Evolutionary conservation across 495 filamentous ascomycete species (phyloP).

Genomic region (Penicillium mononematosum): DNA sequence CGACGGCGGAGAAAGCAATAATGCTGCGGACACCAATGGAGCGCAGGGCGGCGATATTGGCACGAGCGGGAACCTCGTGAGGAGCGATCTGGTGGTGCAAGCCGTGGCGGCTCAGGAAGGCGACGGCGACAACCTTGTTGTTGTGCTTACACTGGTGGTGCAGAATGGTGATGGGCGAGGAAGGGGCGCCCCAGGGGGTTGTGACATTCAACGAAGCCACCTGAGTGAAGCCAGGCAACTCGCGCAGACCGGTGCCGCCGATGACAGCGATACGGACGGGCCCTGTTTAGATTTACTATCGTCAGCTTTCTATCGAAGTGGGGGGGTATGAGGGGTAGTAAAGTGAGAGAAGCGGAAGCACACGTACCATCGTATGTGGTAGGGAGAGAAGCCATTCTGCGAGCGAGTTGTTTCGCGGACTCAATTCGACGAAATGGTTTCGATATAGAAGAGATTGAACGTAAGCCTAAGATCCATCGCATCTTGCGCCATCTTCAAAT

Average conservation of each 20-base stretch:
- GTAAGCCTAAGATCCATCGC: slow-evolving; percentile 22
- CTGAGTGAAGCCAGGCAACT: slow-evolving; percentile 72
- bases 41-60: slow-evolving; percentile 94
- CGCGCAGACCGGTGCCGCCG: slow-evolving; percentile 85
- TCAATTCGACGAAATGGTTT: slow-evolving; percentile 39
- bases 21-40: slow-evolving; percentile 83
- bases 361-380: slow-evolving; percentile 53
- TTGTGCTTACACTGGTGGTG: slow-evolving; percentile 67
- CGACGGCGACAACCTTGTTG: slow-evolving; percentile 64
- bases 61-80: slow-evolving; percentile 84
- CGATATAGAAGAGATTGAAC: slow-evolving; percentile 29
- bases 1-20: slow-evolving; percentile 94
- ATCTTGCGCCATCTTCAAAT: slow-evolving; percentile 19
- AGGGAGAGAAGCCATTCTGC: slow-evolving; percentile 56
- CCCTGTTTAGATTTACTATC: slow-evolving; percentile 44
- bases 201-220: slow-evolving; percentile 67
- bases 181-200: slow-evolving; percentile 92
- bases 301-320: slow-evolving; percentile 19
- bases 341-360: slow-evolving; percentile 8
- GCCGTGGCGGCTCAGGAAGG: slow-evolving; percentile 93
- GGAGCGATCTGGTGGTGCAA: slow-evolving; percentile 83
- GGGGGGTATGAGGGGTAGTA: slow-evolving; percentile 23
- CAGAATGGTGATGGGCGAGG: slow-evolving; percentile 86
- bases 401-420: slow-evolving; percentile 37
- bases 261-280: slow-evolving; percentile 92